phyloP scores from a whole-genome alignment of 257 asterid genomes.

The Pogostemon cablin region DNA sequence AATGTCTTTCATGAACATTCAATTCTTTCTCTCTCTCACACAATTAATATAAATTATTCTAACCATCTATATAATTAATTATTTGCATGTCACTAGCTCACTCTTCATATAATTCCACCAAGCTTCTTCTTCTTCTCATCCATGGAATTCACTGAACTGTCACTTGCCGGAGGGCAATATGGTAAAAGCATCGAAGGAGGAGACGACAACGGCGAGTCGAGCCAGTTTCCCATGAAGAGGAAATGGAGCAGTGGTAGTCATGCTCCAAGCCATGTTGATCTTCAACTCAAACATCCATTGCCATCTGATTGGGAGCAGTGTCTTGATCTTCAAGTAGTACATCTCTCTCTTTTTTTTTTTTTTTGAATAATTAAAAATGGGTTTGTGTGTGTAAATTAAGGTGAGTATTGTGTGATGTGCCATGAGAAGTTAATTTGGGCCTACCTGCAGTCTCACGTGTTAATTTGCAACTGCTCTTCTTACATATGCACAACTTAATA shows the following conservation, averaged over 20 bases:
- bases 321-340: slow-evolving; percentile 61
- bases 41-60: not conserved
- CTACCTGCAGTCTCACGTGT: no score
- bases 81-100: slow-evolving; percentile 21
- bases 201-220: slow-evolving; percentile 11
- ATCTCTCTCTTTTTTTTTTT: not conserved
- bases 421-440: no score
- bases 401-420: no score
- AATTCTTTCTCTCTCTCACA: slow-evolving; percentile 9
- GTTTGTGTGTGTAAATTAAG: no score
- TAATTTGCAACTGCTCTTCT: no score
- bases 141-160: slow-evolving; percentile 55
- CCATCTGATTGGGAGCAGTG: slow-evolving; percentile 73
- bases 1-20: slow-evolving; percentile 39
- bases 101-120: not conserved
- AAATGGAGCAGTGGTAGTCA: slow-evolving; percentile 35
- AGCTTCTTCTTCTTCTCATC: not conserved
- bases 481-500: no score
- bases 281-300: slow-evolving; percentile 57
- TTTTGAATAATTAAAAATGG: not conserved
- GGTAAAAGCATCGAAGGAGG: slow-evolving; percentile 4
- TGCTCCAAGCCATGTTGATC: slow-evolving; percentile 43
- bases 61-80: not conserved
- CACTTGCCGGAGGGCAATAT: slow-evolving; percentile 37
- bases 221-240: slow-evolving; percentile 46